Evolutionary conservation across 371 early-diverging fungal species (phyloP).

Genomic region (Rhizomucor miehei): DNA sequence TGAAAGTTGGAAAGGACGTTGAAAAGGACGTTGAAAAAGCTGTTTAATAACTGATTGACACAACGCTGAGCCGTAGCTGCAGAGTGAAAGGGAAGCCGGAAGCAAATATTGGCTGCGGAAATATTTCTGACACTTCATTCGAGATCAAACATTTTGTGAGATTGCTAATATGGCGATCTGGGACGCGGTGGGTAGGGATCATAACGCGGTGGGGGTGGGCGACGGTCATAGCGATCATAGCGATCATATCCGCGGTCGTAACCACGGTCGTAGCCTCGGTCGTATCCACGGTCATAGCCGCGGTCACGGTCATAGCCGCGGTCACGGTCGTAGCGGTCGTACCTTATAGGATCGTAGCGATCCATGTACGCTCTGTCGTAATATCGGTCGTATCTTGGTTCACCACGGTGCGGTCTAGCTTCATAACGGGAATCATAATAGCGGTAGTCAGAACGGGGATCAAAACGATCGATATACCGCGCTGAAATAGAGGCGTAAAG

Average conservation of each 20-base stretch:
- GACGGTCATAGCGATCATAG: conserved; percentile 59
- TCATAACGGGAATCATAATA: conserved; percentile 22
- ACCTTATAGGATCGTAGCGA: conserved; percentile 51
- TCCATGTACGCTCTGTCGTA: conserved; percentile 57
- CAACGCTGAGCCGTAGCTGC: too few relatives aligned
- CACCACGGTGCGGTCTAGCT: conserved; percentile 33
- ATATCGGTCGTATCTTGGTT: conserved; percentile 44
- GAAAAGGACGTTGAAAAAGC: too few relatives aligned
- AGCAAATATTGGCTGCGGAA: too few relatives aligned
- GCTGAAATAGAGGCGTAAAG: conserved; percentile 10
- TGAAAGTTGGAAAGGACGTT: too few relatives aligned
- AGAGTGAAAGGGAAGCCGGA: too few relatives aligned
- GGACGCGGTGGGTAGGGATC: conserved; percentile 55
- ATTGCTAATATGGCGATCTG: conserved; percentile 59
- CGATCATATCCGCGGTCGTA: conserved; percentile 48
- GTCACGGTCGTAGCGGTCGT: conserved; percentile 52
- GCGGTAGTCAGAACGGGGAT: conserved; percentile 19
- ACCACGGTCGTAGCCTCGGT: conserved; percentile 26
- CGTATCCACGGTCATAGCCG: conserved; percentile 48
- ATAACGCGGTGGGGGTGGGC: conserved; percentile 52
- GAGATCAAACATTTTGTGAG: conserved; percentile 96
- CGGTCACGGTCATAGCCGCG: conserved; percentile 54
- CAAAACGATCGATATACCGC: conserved; percentile 21
- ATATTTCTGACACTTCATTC: conserved; percentile 79
- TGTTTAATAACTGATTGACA: too few relatives aligned